Base-by-base conservation (phyloP, 495 filamentous ascomycete genomes). In the Neurospora sp. region DNA sequence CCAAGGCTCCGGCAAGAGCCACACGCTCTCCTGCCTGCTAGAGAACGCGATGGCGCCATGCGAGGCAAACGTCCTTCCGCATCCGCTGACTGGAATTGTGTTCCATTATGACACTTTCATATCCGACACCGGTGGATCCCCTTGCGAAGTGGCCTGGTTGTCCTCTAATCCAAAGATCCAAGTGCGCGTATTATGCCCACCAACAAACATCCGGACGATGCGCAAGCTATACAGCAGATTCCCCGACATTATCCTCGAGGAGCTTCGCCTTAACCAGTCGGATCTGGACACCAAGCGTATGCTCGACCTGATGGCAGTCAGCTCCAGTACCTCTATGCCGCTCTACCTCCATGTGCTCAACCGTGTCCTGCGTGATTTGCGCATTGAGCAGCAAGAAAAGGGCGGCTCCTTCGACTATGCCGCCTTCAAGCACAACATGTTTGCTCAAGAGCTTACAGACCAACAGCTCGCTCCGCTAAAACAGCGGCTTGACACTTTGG, bases 1-100 rank as follows among this genome's bases (percentile, higher is more conserved):
- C 69, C 92, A 94, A 78, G 92, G 92, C 0, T 90, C 89, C 66
- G 92, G 92, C 2, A 95, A 94, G 82, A 91, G 88, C 59, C 90
- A 94, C 76, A 92, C 90, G 0, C 79, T 93, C 17, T 88, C 90
- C 0, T 93, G 90, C 76, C 81, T 95, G 34, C 83, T 93, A 7
- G 91, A 93, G 77, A 90, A 89, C 72, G 89, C 86, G 39, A 82
- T 92, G 0, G 80, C 88, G 2, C 66, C 72, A 4, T 83, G 82
- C 45, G 70, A 77, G 4, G 79, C 84, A 4, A 82, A 82, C 28
- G 70, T 74, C 2, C 81, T 85, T 1, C 82, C 83, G 0, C 81
- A 83, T 9, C 88, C 91, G 0, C 80, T 93, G 5, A 85, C 91
- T 0, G 92, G 86, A 0, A 83, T 93, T 24, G 87, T 91, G 6